Base-by-base conservation (phyloP, 805 yeast genomes). In the Wickerhamiella domercqiae region DNA sequence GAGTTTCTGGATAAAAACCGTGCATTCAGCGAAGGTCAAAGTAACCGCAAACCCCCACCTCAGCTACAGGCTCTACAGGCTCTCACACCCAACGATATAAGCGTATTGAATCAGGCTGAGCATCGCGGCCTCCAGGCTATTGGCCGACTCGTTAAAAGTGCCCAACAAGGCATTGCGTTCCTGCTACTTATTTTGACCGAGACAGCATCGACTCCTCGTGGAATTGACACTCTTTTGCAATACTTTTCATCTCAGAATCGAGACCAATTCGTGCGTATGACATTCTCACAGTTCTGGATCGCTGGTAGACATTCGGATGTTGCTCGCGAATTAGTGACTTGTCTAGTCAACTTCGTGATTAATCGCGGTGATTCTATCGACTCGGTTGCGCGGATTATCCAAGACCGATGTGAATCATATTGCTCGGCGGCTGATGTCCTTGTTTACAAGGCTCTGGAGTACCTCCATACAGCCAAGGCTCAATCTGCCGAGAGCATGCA, bases 361-460 rank as follows among this genome's bases (percentile, higher is more conserved):
- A 67, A 81, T 28, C 73, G 80, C 46, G 97, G 98, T n/a, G 87
- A 82, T 3, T 79, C 94, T 0, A 87, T 90, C 32, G 97, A 87
- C 53, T 66, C 78, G 40, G 81, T 87, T 36, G 93, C 96, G 1
- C 74, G 76, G 25, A 74, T 86, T 1, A 62, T 90, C 36, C 94
- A 90, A 57, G 93, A 82, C 38, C 75, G 87, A 42, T 90, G 98
- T 63, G 93, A 94, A 1, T 75, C 94, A 0, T 90, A 84, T 58
- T 90, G 97, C 52, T 82, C 96, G 0, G 73, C 93, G 13, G 82
- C 79, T 47, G 98, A 90, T 57, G 95, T 90, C 20, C 68, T 84
- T 42, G 81, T 90, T 11, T 90, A 86, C 65, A 79, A 87, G 57
- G 97, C 96, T 0, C 75, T 84, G 48, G 98, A 90, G 55, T 84